phyloP scores from a whole-genome alignment of 768 basidiomycete genomes.

The Psilocybe sp. region DNA sequence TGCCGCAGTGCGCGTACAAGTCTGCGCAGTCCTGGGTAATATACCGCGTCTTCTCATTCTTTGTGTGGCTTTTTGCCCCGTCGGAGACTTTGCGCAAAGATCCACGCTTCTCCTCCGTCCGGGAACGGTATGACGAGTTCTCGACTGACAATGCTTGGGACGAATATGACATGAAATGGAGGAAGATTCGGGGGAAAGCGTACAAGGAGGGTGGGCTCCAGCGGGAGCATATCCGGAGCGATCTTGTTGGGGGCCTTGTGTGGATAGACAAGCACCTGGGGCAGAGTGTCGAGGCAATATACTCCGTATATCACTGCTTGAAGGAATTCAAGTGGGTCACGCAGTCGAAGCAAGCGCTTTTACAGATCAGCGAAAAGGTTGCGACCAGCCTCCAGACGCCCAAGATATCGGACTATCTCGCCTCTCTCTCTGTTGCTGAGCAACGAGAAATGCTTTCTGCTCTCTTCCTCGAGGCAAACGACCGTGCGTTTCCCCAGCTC shows the following conservation, averaged over 20 bases:
- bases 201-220: neutral
- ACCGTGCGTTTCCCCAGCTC: conserved; percentile 9
- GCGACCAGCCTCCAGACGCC: conserved; percentile 1
- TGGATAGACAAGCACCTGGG: conserved; percentile 16
- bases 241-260: conserved; percentile 6
- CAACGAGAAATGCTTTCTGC: conserved; percentile 7
- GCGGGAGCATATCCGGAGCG: conserved; percentile 2
- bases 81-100: neutral
- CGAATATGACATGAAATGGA: conserved; percentile 8
- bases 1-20: conserved; percentile 14
- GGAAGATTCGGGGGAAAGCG: neutral
- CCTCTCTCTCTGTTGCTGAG: conserved; percentile 2
- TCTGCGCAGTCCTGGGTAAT: conserved; percentile 16
- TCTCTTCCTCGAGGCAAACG: conserved; percentile 12
- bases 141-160: conserved; percentile 9
- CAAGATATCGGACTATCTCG: neutral
- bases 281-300: conserved; percentile 8
- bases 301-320: conserved; percentile 11
- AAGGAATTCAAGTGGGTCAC: conserved; percentile 2
- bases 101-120: neutral
- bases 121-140: conserved; percentile 5
- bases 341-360: conserved; percentile 1
- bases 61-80: neutral
- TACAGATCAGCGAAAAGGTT: conserved; percentile 5
- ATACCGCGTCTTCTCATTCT: conserved; percentile 5